Base-by-base conservation (phyloP, 2,329 filamentous ascomycete species). In the Xylariaceae sp. region DNA sequence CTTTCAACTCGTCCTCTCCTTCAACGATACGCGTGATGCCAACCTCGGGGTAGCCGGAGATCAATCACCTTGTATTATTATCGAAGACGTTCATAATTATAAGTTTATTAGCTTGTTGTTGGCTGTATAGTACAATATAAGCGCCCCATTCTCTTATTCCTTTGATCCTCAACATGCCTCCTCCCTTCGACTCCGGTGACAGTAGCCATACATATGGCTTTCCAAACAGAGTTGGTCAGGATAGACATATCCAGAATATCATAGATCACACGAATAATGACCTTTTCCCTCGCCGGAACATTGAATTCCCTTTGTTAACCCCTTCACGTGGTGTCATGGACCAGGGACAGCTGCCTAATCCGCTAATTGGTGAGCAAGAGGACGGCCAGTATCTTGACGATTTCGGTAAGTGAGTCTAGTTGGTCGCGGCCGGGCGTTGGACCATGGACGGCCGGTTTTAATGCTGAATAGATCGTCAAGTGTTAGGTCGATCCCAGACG, bases 171-270 rank as follows among this genome's bases (percentile, higher is more conserved):
- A 20, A 12, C 50, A 71, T 71, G 69, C 63, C 67, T 54, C 49
- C 47, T 26, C 53, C 51, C n/a, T 19, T 46, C 41, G 46, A 53
- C 32, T 19, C 48, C n/a, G 52, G 48, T 19, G 54, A 50, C 26
- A 56, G 46, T 14, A 40, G 51, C 48, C 62, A 57, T 54, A 44
- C 57, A 18, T 63, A 68, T 49, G 58, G 59, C 29, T 65, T 58
- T 43, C 44, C 60, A 20, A 55, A 51, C 26, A 49, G 52, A 48
- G 37, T 29, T 16, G 56, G 57, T 9, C 62, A 57, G 29, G 68
- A 71, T 49, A 63, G 59, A 50, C 62, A 69, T 56, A 64, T 67
- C 10, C 69, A 70, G 51, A 68, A 62, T 44, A 70, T 71, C 26
- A 67, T 70, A 41, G 57, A 65, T 7, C 63, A 71, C 58, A 60